Evolutionary conservation across 805 yeast genomes (phyloP), one percentile per base, ranked within the genome.

Genomic region (Maudiozyma bulderi): DNA sequence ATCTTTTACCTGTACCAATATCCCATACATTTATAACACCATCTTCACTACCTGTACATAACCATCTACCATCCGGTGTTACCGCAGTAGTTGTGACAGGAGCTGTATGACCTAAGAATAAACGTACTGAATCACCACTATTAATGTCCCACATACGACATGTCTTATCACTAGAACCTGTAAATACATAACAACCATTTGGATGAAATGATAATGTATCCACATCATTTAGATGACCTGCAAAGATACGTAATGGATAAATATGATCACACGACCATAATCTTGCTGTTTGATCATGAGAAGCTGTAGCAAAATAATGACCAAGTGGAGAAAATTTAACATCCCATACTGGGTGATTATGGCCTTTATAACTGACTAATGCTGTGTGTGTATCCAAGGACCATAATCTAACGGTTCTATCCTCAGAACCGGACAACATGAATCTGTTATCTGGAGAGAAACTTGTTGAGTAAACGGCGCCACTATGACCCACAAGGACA

Each of bases 231-330:
- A 90, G 76, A 68, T 93, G 99, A 0, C 99, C 99, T 0, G 98
- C 98, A 72, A 93, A 91, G 29, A 93, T 86, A 57, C 99, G 75
- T 58, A 93, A 73, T 37, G 99, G 98, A 64, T 91, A 90, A 43
- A 93, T 90, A 67, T 93, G 99, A 65, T 93, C 99, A 57, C 95
- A 88, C 29, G 96, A 89, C 99, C 99, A 93, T 49, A 93, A 73
- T 53, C 98, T 77, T 1, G 98, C 98, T 0, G 99, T 93, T 65
- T 90, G 97, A 64, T 93, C 99, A 62, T 90, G 96, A 2, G 96
- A 87, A 0, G 95, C 96, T 0, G 97, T 90, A n/a, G 95, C 96
- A 67, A 93, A 93, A 69, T 93, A 93, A 69, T 93, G 98, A 5
- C 99, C 99, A 58, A 86, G 71, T 2, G 99, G 99, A 2, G 95